Conservation (phyloP, 805 yeast genomes). For the Candida silvicultrix region DNA sequence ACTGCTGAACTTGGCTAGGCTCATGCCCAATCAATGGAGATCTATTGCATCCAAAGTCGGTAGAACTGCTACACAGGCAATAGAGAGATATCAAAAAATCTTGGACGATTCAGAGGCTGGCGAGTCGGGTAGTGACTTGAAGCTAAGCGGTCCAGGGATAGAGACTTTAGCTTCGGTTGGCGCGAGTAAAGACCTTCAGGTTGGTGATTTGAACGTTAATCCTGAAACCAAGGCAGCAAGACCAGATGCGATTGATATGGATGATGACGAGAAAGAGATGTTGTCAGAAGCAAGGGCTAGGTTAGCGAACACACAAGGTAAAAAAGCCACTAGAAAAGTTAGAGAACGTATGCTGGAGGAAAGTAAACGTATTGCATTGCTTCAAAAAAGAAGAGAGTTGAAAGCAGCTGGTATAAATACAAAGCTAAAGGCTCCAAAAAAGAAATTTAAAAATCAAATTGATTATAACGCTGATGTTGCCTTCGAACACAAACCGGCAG, state of each 20-base stretch:
- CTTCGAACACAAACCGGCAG: constrained; percentile 62
- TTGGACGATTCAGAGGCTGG: constrained; percentile 44
- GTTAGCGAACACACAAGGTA: constrained; percentile 87
- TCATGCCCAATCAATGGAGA: constrained; percentile 92
- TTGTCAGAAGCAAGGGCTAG: constrained; percentile 91
- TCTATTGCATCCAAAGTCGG: constrained; percentile 78
- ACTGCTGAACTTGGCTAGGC: constrained; percentile 56
- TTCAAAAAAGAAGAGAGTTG: constrained; percentile 76
- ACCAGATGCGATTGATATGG: constrained; percentile 75
- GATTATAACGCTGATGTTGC: constrained; percentile 85
- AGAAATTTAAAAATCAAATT: constrained; percentile 51
- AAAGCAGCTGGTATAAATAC: constrained; percentile 71
- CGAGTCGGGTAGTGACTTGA: constrained; percentile 25
- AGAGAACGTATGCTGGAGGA: constrained; percentile 81
- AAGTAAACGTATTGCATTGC: constrained; percentile 62
- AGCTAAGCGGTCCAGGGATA: constrained; percentile 44
- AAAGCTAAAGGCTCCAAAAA: constrained; percentile 41
- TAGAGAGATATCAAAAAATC: constrained; percentile 75
- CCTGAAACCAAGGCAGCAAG: constrained; percentile 77
- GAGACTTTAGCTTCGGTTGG: constrained; percentile 39
- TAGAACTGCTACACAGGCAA: constrained; percentile 80
- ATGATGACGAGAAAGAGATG: constrained; percentile 89
- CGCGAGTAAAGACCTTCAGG: constrained; percentile 24
- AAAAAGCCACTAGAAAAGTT: constrained; percentile 86
- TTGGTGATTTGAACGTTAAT: constrained; percentile 59